phyloP scores from a whole-genome alignment of 2,329 filamentous ascomycete species.

The Colletotrichum euphorbiae region DNA sequence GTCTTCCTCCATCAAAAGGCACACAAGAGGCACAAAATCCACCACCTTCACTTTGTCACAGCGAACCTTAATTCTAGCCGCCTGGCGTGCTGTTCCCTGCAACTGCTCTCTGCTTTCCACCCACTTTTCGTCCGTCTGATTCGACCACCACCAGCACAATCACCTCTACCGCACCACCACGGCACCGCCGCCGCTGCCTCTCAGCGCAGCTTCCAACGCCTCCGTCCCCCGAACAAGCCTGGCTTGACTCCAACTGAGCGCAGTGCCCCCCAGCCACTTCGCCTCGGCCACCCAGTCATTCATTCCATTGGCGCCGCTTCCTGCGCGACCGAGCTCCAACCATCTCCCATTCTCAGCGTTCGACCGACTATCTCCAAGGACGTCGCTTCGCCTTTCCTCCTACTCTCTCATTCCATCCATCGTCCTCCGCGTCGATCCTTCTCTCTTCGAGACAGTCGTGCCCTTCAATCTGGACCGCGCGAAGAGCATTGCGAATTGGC shows the following conservation, averaged over 20 bases:
- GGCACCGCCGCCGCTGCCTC: conserved; percentile 12
- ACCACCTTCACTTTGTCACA: conserved; percentile 30
- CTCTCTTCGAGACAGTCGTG: conserved; percentile 9
- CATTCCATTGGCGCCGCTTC: conserved; percentile 40
- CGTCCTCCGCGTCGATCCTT: conserved; percentile 34
- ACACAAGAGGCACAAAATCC: not conserved
- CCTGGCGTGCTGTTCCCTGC: conserved; percentile 31
- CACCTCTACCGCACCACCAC: not conserved
- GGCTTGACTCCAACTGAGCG: conserved; percentile 29
- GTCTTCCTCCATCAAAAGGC: not conserved
- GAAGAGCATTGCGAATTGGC: conserved; percentile 40
- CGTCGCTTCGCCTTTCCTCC: conserved; percentile 25
- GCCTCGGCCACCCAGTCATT: conserved; percentile 37
- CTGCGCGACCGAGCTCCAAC: conserved; percentile 40
- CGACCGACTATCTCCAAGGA: conserved; percentile 35
- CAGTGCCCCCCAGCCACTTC: conserved; percentile 33
- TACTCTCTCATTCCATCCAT: conserved; percentile 34
- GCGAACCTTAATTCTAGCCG: conserved; percentile 33
- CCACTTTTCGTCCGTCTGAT: conserved; percentile 36
- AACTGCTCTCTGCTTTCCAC: conserved; percentile 30
- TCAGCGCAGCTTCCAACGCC: conserved; percentile 12
- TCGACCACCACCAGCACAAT: conserved; percentile 20
- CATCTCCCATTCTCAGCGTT: conserved; percentile 39
- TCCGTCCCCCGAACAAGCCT: conserved; percentile 25
- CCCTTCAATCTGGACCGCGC: conserved; percentile 36